These are phyloP conservation scores for Scheffersomyces coipomensis DNA, from an alignment of 805 yeast species.

Conservation along the genomic window DNA sequence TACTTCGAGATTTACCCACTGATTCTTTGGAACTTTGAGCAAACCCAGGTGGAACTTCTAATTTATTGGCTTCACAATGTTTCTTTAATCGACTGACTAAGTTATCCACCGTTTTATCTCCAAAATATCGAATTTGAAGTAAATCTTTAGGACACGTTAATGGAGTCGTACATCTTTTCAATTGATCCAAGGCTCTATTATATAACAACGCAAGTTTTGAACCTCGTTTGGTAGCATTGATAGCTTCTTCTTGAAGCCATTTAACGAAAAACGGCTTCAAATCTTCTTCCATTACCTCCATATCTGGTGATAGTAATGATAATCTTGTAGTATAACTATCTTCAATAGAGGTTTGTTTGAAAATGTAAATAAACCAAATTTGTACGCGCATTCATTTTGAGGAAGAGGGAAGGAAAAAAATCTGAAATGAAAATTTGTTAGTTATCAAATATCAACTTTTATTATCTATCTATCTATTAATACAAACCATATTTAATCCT, in stretches of 20 bases:
- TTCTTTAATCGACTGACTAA: constrained; percentile 46
- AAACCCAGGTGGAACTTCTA: constrained; percentile 41
- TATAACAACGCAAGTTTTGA: constrained; percentile 54
- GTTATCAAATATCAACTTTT: no score
- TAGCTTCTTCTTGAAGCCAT: constrained; percentile 59
- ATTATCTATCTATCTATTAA: no score
- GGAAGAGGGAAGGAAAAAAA: no score
- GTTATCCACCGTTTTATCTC: constrained; percentile 60
- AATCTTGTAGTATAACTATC: no score
- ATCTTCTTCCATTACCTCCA: constrained; percentile 20
- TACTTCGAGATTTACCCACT: background rate
- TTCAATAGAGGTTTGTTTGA: no score
- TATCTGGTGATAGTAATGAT: no score
- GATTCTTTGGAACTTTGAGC: background rate
- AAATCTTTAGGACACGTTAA: constrained; percentile 60
- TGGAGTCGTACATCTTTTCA: constrained; percentile 43
- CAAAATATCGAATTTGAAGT: constrained; percentile 61
- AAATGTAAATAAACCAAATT: no score
- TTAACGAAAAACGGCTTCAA: constrained; percentile 50
- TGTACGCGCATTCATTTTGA: no score
- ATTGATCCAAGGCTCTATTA: constrained; percentile 52
- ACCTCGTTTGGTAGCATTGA: constrained; percentile 44
- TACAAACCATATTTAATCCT: no score
- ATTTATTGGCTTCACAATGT: constrained; percentile 58
- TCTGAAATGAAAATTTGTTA: no score